Conservation (phyloP, 345 rosid genomes). For the Turritis glabra region DNA sequence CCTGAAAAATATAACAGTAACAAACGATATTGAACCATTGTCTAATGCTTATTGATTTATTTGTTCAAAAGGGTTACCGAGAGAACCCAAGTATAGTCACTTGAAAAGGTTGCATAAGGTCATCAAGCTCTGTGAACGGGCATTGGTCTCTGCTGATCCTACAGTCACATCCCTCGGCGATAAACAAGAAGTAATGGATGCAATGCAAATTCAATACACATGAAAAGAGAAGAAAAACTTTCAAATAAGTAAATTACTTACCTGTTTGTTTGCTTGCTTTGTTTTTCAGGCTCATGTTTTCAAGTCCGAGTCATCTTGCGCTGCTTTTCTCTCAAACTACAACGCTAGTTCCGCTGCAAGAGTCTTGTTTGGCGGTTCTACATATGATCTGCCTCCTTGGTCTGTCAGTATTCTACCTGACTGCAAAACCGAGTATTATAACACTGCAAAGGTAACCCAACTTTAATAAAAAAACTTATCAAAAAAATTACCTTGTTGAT, state of each 20-base stretch:
- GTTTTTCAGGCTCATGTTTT: conserved; percentile 66
- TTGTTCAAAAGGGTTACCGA: conserved; percentile 57
- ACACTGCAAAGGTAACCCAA: conserved; percentile 68
- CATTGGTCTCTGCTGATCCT: conserved; percentile 59
- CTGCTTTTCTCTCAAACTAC: conserved; percentile 83
- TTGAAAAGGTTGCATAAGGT: conserved; percentile 68
- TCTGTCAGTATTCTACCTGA: conserved; percentile 89
- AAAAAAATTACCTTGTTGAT: conserved; percentile 1
- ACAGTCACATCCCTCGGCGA: conserved; percentile 54
- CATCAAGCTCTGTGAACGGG: conserved; percentile 65
- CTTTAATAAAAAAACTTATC: background rate
- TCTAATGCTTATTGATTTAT: background rate
- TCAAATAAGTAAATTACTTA: conserved; percentile 2
- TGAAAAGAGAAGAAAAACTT: background rate
- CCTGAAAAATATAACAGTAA: background rate
- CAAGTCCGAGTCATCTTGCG: conserved; percentile 57
- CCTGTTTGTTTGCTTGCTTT: background rate
- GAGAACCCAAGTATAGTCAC: conserved; percentile 85
- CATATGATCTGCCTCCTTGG: conserved; percentile 79
- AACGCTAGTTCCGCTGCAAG: conserved; percentile 46
- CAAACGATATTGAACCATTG: background rate
- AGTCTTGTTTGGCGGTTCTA: conserved; percentile 56
- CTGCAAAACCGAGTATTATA: conserved; percentile 66
- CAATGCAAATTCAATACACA: background rate
- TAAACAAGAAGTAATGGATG: conserved; percentile 59